Conservation (phyloP, 306 rosid species). For the Macrotyloma uniflorum region DNA sequence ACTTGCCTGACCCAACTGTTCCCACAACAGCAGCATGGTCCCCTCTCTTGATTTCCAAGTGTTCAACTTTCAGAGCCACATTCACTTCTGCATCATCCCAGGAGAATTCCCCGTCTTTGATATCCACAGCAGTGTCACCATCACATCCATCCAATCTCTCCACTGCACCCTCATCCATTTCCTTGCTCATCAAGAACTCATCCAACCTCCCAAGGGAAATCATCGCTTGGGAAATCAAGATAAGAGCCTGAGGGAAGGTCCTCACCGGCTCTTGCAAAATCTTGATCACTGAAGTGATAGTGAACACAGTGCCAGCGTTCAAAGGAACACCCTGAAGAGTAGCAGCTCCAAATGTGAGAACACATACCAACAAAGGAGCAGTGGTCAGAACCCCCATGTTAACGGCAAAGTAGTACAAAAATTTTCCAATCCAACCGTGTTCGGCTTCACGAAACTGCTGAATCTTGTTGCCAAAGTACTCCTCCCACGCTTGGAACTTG, state of each 20-base stretch:
- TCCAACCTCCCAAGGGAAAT: constrained; percentile 80
- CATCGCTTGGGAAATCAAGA: constrained; percentile 72
- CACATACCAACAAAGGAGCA: constrained; percentile 57
- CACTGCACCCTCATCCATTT: constrained; percentile 60
- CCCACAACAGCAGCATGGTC: constrained; percentile 80
- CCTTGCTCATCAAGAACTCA: constrained; percentile 63
- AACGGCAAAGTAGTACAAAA: constrained; percentile 64
- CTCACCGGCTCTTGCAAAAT: constrained; percentile 84
- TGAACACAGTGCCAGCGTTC: constrained; percentile 71
- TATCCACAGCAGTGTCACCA: constrained; percentile 56
- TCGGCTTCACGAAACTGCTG: constrained; percentile 59
- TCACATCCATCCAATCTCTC: constrained; percentile 55
- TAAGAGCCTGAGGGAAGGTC: constrained; percentile 79
- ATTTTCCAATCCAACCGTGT: constrained; percentile 75
- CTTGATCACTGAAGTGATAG: constrained; percentile 72
- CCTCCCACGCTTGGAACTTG: constrained; percentile 96
- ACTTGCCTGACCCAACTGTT: constrained; percentile 88
- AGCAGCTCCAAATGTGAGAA: constrained; percentile 73
- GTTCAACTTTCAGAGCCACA: constrained; percentile 50
- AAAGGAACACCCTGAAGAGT: constrained; percentile 56
- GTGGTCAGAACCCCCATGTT: constrained; percentile 56
- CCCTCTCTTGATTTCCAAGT: constrained; percentile 61
- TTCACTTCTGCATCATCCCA: constrained; percentile 76
- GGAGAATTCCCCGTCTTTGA: constrained; percentile 54
- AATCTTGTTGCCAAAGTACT: constrained; percentile 66